phyloP scores from a whole-genome alignment of 2,329 filamentous ascomycete species.

The Ceratocystis cacaofunesta region DNA sequence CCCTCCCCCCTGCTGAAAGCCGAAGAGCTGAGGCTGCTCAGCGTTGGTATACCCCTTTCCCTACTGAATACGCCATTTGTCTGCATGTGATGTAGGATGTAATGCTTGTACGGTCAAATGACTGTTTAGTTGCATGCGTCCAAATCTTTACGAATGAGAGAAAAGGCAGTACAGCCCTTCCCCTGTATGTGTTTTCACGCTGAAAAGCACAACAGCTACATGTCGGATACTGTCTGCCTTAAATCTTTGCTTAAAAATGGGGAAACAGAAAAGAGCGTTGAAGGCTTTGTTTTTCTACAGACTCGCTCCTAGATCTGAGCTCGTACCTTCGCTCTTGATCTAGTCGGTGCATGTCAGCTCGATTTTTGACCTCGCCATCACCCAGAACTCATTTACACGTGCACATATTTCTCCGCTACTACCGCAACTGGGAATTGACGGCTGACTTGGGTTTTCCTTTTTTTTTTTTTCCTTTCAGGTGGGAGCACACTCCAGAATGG shows the following conservation, averaged over 20 bases:
- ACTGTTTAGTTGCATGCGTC: background rate
- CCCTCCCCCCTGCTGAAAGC: background rate
- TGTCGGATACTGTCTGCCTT: constrained; percentile 5
- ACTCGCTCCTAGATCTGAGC: background rate
- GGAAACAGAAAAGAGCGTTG: background rate
- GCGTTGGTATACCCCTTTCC: background rate
- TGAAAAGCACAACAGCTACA: background rate
- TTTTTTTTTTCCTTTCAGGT: constrained; percentile 45
- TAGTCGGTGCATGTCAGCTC: background rate
- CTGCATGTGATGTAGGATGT: background rate
- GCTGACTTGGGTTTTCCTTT: constrained; percentile 26
- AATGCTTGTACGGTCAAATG: background rate
- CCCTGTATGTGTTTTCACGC: background rate
- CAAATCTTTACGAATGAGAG: background rate
- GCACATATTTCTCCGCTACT: background rate
- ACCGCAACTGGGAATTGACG: constrained; percentile 24
- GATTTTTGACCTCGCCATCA: background rate
- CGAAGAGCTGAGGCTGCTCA: background rate
- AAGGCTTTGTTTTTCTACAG: background rate
- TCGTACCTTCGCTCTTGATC: background rate
- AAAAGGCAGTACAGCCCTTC: background rate
- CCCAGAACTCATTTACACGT: background rate
- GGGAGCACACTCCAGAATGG: constrained; percentile 99
- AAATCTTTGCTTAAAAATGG: background rate
- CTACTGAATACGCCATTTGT: background rate